A percentile compares a stretch with the other conserved stretches of the same genome.
phyloP scores from a whole-genome alignment of 192 early-diverging fungal species.

The Coemansia asiatica region DNA sequence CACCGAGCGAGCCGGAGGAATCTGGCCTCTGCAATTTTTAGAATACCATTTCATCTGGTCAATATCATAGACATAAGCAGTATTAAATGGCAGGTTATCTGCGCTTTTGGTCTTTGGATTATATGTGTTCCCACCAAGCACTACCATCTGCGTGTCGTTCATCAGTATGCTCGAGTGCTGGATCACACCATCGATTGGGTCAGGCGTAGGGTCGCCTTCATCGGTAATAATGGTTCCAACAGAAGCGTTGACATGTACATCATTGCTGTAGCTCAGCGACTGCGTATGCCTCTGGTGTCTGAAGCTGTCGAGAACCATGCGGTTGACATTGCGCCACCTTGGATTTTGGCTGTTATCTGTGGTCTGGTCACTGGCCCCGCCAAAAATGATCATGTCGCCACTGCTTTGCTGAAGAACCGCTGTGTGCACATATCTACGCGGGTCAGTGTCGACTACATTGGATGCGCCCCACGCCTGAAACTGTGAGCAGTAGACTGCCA shows the following conservation, averaged over 20 bases:
- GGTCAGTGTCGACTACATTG: constrained; percentile 23
- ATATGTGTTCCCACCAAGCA: constrained; percentile 37
- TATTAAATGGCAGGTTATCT: constrained; percentile 23
- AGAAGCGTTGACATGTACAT: constrained; percentile 1
- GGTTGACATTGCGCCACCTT: constrained; percentile 33
- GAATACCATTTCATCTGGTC: constrained; percentile 34
- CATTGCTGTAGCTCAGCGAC: not conserved
- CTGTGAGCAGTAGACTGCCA: constrained; percentile 36
- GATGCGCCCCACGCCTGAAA: constrained; percentile 50
- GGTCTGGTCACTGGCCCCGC: constrained; percentile 39
- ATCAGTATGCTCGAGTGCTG: constrained; percentile 39
- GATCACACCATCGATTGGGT: constrained; percentile 12
- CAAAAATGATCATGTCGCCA: constrained; percentile 49
- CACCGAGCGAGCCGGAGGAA: constrained; percentile 27
- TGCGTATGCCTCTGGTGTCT: not conserved
- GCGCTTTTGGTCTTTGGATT: constrained; percentile 1
- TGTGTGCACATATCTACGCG: constrained; percentile 42
- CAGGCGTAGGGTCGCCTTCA: constrained; percentile 24
- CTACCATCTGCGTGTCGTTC: constrained; percentile 44
- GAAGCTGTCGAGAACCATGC: constrained; percentile 34
- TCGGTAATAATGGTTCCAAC: constrained; percentile 29
- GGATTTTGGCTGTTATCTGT: constrained; percentile 17
- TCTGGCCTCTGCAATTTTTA: constrained; percentile 27
- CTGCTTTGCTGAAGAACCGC: constrained; percentile 35
- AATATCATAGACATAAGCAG: constrained; percentile 32